Conservation (phyloP, 2,329 filamentous ascomycete genomes). For the Aureobasidium sp. region DNA sequence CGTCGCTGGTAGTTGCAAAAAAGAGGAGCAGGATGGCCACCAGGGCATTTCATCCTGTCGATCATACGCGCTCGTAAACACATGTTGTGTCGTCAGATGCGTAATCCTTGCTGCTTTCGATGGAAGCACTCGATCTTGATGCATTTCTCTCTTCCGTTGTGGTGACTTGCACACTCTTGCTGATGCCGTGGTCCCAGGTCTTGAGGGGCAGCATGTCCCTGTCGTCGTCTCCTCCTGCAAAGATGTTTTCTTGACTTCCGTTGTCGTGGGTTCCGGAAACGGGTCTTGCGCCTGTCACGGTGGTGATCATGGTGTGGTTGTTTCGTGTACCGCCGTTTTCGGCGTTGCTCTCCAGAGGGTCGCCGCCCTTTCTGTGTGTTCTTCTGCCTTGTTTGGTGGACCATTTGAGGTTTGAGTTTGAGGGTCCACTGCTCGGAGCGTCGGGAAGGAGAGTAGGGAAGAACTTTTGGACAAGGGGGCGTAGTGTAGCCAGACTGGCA, state of each 20-base stretch:
- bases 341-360: background rate
- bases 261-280: background rate
- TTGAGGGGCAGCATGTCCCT: background rate
- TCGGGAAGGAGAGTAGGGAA: conserved; percentile 6
- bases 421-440: background rate
- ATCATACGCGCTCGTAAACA: conserved; percentile 3
- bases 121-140: background rate
- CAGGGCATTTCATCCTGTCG: background rate
- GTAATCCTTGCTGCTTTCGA: background rate
- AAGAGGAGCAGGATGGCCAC: background rate
- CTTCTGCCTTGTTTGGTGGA: background rate
- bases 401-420: conserved; percentile 4
- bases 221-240: background rate
- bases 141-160: conserved; percentile 4
- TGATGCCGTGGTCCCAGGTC: conserved; percentile 9
- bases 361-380: background rate
- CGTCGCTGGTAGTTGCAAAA: background rate
- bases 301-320: background rate
- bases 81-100: background rate
- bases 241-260: conserved; percentile 10
- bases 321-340: background rate
- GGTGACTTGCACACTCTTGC: conserved; percentile 11
- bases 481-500: conserved; percentile 25
- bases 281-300: background rate
- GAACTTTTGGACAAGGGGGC: conserved; percentile 24